phyloP scores from a whole-genome alignment of 2,329 filamentous ascomycete species.

The Bisporella sp. region DNA sequence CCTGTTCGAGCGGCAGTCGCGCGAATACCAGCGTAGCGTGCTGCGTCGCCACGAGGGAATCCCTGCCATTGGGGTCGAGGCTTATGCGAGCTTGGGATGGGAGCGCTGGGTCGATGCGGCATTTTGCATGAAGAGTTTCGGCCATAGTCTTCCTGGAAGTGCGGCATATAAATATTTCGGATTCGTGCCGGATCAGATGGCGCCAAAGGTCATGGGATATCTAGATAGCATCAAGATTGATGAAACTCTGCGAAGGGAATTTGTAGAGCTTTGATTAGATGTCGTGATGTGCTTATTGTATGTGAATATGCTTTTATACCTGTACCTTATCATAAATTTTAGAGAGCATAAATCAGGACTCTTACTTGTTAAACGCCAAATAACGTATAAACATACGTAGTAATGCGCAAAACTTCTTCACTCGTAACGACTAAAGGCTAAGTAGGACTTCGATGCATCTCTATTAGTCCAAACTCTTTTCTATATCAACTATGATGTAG shows the following conservation, averaged over 20 bases:
- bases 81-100: conserved; percentile 51
- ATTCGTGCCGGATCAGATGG: background rate
- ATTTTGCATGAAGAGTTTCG: conserved; percentile 45
- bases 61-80: conserved; percentile 52
- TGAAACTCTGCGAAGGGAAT: background rate
- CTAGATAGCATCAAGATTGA: background rate
- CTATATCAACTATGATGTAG: no score
- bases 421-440: no score
- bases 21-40: conserved; percentile 38
- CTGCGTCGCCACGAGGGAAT: conserved; percentile 34
- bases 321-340: no score
- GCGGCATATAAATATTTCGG: background rate
- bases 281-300: no score
- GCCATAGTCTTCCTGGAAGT: conserved; percentile 29
- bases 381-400: no score
- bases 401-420: no score
- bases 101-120: conserved; percentile 53
- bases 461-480: no score
- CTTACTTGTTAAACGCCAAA: no score
- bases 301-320: no score
- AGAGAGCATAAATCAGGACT: no score
- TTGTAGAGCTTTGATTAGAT: background rate
- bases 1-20: conserved; percentile 35
- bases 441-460: no score
- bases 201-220: background rate